A percentile compares a stretch with the other conserved stretches of the same genome.
Conservation (phyloP, 768 basidiomycete species). For the Boletus bicolor region DNA sequence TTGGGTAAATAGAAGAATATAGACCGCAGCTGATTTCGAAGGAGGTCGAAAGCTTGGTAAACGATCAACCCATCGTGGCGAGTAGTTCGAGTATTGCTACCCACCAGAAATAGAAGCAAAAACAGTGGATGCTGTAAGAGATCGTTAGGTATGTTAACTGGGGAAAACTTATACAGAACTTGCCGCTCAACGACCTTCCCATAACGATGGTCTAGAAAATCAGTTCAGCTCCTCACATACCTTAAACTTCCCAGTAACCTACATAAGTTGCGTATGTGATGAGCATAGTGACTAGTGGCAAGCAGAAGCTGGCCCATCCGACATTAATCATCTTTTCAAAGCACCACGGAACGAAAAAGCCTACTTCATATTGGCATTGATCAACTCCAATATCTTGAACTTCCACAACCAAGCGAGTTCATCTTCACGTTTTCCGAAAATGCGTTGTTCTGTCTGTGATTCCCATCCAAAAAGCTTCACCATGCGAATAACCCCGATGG, state of each 20-base stretch:
- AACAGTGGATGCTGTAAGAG: neutral
- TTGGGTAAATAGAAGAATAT: neutral
- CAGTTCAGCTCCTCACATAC: no score
- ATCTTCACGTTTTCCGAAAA: slow-evolving; percentile 2
- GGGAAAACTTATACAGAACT: neutral
- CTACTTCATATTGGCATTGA: neutral
- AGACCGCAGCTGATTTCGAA: neutral
- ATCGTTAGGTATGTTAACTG: neutral
- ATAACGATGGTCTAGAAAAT: neutral
- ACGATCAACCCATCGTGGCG: neutral
- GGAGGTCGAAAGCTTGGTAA: neutral
- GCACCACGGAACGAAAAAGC: neutral
- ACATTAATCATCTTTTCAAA: neutral
- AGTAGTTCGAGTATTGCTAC: neutral
- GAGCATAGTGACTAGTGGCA: neutral
- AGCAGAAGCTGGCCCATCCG: neutral
- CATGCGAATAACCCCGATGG: slow-evolving; percentile 1
- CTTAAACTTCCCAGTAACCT: neutral
- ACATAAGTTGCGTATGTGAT: slow-evolving; percentile 2
- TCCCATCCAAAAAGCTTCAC: slow-evolving; percentile 4
- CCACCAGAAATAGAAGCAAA: slow-evolving; percentile 5
- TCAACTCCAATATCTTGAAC: neutral
- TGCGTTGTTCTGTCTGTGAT: neutral
- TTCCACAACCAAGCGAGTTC: slow-evolving; percentile 1
- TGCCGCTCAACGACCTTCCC: neutral